phyloP scores from a whole-genome alignment of 371 early-diverging fungal species.

The Circinella umbellata region DNA sequence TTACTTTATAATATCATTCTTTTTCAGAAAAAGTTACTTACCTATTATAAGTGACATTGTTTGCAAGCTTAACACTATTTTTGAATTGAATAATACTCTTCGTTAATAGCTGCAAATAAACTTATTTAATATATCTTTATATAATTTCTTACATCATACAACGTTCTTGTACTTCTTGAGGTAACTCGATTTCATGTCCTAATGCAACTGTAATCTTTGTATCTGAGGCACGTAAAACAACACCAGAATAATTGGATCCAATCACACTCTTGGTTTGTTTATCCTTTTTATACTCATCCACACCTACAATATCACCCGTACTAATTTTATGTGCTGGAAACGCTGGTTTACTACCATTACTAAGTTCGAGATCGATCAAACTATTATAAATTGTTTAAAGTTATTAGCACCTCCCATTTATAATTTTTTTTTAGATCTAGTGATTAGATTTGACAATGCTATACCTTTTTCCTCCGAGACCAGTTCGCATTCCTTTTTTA shows the following conservation, averaged over 20 bases:
- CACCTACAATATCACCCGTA: conserved; percentile 78
- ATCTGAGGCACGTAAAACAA: conserved; percentile 66
- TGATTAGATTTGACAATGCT: not conserved
- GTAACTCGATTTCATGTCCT: conserved; percentile 56
- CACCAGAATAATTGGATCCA: conserved; percentile 46
- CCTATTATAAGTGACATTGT: conserved; percentile 80
- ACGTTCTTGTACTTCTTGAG: conserved; percentile 69
- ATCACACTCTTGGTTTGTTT: conserved; percentile 31
- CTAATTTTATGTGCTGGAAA: conserved; percentile 72
- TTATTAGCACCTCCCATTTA: not conserved
- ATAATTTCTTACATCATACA: conserved; percentile 60
- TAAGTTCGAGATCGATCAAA: conserved; percentile 71
- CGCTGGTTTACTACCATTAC: conserved; percentile 46
- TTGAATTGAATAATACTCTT: not conserved
- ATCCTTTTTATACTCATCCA: conserved; percentile 66
- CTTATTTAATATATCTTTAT: not conserved
- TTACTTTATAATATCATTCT: not conserved
- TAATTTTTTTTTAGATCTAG: no score
- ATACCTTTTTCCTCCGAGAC: conserved; percentile 78
- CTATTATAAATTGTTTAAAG: conserved; percentile 20
- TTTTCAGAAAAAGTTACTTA: conserved; percentile 19
- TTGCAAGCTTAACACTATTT: conserved; percentile 68
- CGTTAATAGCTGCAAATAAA: not conserved
- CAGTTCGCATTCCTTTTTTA: conserved; percentile 65
- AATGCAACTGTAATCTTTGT: conserved; percentile 68